Conservation (phyloP, 495 filamentous ascomycete genomes). For the Aspergillus steynii region DNA sequence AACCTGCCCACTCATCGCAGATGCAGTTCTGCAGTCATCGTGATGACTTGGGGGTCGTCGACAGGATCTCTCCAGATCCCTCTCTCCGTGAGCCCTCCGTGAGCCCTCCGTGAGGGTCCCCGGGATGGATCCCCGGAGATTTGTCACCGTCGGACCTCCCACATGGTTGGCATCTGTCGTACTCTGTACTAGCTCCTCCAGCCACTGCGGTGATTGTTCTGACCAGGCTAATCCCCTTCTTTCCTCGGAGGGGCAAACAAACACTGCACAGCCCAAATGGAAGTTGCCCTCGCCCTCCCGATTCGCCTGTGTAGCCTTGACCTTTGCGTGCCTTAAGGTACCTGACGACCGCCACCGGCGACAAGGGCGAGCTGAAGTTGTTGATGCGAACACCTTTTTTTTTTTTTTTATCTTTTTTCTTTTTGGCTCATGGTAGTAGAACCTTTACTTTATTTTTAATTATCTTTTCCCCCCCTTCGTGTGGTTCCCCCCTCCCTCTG, state of each 20-base stretch:
- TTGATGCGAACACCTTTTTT: constrained; percentile 5
- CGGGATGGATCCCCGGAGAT: no score
- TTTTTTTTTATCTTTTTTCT: constrained; percentile 13
- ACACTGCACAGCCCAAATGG: constrained; percentile 12
- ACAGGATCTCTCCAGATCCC: no score
- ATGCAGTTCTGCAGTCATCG: neutral
- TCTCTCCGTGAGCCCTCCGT: no score
- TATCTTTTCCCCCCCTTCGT: neutral
- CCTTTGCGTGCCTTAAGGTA: constrained; percentile 5
- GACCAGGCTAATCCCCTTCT: neutral
- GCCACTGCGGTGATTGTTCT: no score
- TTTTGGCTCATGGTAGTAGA: neutral
- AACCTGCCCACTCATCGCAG: neutral
- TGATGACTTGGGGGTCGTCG: no score
- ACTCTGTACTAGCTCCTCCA: no score
- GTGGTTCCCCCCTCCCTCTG: no score
- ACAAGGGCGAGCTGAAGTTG: constrained; percentile 13
- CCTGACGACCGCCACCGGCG: constrained; percentile 14
- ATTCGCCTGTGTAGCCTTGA: constrained; percentile 6
- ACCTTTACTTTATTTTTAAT: constrained; percentile 3
- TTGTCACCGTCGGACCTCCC: constrained; percentile 16
- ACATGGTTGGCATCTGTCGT: constrained; percentile 43
- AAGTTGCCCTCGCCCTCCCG: constrained; percentile 1
- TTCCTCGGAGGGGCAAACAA: neutral
- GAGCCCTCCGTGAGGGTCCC: no score